Evolutionary conservation across 116 monocot genomes (phyloP), one percentile per base, ranked within the genome.

Genomic region (Papilionanthe hybrid): DNA sequence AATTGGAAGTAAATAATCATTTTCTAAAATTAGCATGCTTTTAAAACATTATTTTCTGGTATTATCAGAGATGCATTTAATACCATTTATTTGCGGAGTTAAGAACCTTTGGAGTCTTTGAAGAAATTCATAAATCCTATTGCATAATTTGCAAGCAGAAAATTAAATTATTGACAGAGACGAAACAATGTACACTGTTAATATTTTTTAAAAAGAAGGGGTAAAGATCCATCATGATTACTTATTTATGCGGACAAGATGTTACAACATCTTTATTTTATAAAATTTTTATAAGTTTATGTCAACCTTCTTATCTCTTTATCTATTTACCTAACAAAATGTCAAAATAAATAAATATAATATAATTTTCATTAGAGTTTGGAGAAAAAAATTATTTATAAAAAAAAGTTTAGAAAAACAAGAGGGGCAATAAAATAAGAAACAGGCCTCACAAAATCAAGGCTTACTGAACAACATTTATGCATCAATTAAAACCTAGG

Each of bases 401-500:
- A 37, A 37, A 37, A 37, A 4, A 37, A 37, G 2, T n/a, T n/a
- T n/a, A n/a, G 4, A 37, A 37, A 37, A 37, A 37, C 1, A 41
- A 10, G 3, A 2, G 25, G 37, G 6, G 22, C 5, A 69, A 17
- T 29, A 69, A 69, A 69, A 30, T 7, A 69, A 32, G 15, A 69
- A 69, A 30, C 23, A 32, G 37, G 9, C 4, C 27, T 29, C 15
- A 69, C 15, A 69, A 15, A 69, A 29, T 30, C 32, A 32, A 69
- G 69, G 69, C 69, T 69, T 69, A 69, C 69, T 69, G 69, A 69
- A 69, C 69, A 69, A 69, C 30, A 69, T 32, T 69, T 69, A 69
- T 32, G 11, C 29, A 69, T 69, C 69, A 69, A 32, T 69, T 69
- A 69, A 69, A 69, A 69, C 69, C 32, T 69, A 69, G 29, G 69